Base-by-base conservation (phyloP, 257 asterid genomes). In the Eucommia ulmoides region DNA sequence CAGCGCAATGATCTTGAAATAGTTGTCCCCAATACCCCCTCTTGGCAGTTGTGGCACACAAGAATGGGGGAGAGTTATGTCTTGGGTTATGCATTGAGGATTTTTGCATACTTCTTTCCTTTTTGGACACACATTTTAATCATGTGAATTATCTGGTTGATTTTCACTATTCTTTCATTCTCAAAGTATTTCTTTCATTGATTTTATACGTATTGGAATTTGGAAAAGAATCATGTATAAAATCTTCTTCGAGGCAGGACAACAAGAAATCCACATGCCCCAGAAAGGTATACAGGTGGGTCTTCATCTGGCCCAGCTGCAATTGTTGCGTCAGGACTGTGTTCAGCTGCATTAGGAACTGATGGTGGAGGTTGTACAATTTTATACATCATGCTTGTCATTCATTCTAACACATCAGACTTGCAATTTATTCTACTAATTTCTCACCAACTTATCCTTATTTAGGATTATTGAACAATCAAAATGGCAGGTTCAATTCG, bases 231-330 rank as follows among this genome's bases (percentile, higher is more conserved):
- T 29, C 7, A 29, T 29, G 12, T n/a, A n/a, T n/a, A 12, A 29
- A 29, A 5, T 29, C 38, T 57, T 23, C 54, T 50, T 10, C 47
- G 24, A 45, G 46, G 65, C 93, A 91, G 99, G 61, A 91, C 99
- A 19, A 58, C 96, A 56, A 79, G 99, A 79, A 91, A 91, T 67
- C 99, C 99, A 35, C 95, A 91, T 77, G 93, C 70, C 66, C 96
- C 87, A 24, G 81, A 83, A 64, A 77, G 96, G 70, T 91, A 86
- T 71, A 86, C 99, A 0, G 99, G 99, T 26, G 99, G 99, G 42
- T 91, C 99, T 65, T 91, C 95, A 53, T 91, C 99, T 33, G 99
- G 99, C 33, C 94, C 99, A 1, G 94, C 96, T 14, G 99, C 99
- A 59, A 79, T 91, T 66, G 96, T 91, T 61, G 86, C 99, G 58